Base-by-base conservation (phyloP, 2,329 filamentous ascomycete species). In the Aspergillus vadensis region DNA sequence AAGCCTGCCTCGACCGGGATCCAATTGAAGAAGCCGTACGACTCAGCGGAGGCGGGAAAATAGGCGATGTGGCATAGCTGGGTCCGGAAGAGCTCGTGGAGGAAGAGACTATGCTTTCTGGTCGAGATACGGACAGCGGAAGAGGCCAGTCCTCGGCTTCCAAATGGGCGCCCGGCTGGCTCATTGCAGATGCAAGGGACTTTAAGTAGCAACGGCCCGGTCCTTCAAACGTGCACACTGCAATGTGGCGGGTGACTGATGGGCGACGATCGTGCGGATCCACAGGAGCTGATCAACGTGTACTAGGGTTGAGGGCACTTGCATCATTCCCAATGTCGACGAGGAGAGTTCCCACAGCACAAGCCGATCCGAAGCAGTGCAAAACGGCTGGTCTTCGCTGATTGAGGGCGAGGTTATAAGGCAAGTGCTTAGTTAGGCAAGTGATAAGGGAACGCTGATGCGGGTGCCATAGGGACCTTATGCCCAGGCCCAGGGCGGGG, bases 141-240 rank as follows among this genome's bases (percentile, higher is more conserved):
- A 72, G 63, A 36, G 72, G 72, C 72, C 72, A 73, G 55, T 74
- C 70, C 25, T 65, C 63, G 14, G 53, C 63, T 19, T 72, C 69
- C n/a, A 58, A 50, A 27, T 57, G 14, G 25, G 54, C 51, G 8
- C 55, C 48, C 17, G 59, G 49, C 27, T 48, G 64, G 60, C 58
- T 65, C 66, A 67, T 68, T 47, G 52, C 55, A 50, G 53, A 38
- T 19, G 30, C 36, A 27, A 47, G 23, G 48, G 57, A 25, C 32
- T 14, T 55, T 19, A 39, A 32, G n/a, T 36, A n/a, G 39, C 17
- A 39, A 27, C 15, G 47, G 47, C 27, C 23, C 47, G 25, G 23
- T 30, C 47, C 23, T 9, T 30, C 10, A 30, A 9, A 7, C 19
- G 47, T 17, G 47, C 47, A 30, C 44, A 27, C 25, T 50, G 47